These are phyloP conservation scores for Metarhizium sp. DNA, from an alignment of 2,329 filamentous ascomycete species.

Conservation along the genomic window DNA sequence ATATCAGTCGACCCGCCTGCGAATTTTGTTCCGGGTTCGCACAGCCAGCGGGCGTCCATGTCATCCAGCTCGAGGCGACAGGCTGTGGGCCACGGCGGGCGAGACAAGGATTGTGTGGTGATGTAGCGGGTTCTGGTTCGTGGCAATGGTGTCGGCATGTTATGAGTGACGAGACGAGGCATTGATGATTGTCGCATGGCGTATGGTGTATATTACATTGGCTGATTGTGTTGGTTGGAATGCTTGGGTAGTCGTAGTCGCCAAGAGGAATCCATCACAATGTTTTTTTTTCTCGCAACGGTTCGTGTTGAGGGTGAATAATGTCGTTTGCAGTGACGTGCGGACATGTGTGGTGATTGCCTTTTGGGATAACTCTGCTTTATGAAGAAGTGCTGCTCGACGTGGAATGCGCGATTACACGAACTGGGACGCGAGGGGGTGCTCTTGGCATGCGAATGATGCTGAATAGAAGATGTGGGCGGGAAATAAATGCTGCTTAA, in stretches of 20 bases:
- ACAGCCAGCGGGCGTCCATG: background rate
- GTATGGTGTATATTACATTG: background rate
- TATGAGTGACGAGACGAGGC: conserved; percentile 5
- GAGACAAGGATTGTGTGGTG: conserved; percentile 33
- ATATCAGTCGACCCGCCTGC: conserved; percentile 11
- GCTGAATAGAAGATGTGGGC: no score
- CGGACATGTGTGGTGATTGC: no score
- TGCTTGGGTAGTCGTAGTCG: background rate
- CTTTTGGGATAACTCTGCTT: no score
- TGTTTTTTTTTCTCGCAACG: no score
- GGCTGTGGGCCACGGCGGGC: conserved; percentile 6
- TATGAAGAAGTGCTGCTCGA: no score
- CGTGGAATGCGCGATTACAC: no score
- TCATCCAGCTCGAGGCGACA: conserved; percentile 10
- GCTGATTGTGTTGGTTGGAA: background rate
- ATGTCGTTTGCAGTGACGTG: no score
- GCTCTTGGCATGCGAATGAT: no score
- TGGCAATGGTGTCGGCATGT: background rate
- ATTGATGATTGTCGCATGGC: conserved; percentile 1
- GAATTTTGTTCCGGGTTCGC: background rate
- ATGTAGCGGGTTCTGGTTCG: conserved; percentile 27
- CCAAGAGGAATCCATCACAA: no score
- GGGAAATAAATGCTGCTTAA: no score
- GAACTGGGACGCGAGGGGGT: no score
- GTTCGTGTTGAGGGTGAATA: no score